Percentiles rank a stretch among this genome's conserved stretches.
Conservation (phyloP, 176 grass and related monocot species). For the Oryza brachyantha region DNA sequence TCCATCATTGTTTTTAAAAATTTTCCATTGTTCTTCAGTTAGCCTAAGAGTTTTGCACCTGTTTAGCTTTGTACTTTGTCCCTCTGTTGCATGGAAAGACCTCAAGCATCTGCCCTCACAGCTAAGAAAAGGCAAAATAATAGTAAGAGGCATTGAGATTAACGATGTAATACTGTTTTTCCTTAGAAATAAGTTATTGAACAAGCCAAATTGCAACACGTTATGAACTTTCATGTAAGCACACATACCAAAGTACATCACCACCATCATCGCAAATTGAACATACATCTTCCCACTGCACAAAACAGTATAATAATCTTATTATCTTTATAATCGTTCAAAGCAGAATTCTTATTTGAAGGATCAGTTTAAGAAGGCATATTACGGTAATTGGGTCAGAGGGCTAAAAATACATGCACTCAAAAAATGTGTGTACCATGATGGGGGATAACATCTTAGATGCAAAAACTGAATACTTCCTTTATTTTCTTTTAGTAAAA, state of each 20-base stretch:
- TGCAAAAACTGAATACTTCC: not conserved
- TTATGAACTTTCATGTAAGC: not conserved
- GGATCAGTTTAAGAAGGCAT: constrained; percentile 1
- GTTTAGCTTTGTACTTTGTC: constrained; percentile 19
- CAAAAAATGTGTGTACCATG: not conserved
- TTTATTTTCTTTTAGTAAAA: too few relatives aligned
- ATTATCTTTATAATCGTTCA: not conserved
- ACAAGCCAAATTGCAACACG: not conserved
- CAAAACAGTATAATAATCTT: not conserved
- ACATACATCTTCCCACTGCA: constrained; percentile 49
- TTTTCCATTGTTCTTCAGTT: constrained; percentile 21
- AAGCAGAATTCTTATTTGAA: not conserved
- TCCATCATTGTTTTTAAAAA: not conserved
- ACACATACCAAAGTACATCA: constrained; percentile 45
- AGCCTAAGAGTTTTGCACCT: constrained; percentile 42
- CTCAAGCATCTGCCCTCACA: constrained; percentile 60
- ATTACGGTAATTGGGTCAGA: not conserved
- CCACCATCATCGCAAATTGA: constrained; percentile 61
- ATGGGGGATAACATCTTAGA: not conserved
- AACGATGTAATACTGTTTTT: not conserved
- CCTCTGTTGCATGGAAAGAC: constrained; percentile 51
- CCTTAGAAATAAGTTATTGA: not conserved
- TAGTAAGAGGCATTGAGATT: constrained; percentile 15
- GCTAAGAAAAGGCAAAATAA: constrained; percentile 37
- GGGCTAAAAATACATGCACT: not conserved